Percentiles rank a stretch among this genome's conserved stretches.
phyloP scores from a whole-genome alignment of 768 basidiomycete species.

The Holtermannia corniformis region DNA sequence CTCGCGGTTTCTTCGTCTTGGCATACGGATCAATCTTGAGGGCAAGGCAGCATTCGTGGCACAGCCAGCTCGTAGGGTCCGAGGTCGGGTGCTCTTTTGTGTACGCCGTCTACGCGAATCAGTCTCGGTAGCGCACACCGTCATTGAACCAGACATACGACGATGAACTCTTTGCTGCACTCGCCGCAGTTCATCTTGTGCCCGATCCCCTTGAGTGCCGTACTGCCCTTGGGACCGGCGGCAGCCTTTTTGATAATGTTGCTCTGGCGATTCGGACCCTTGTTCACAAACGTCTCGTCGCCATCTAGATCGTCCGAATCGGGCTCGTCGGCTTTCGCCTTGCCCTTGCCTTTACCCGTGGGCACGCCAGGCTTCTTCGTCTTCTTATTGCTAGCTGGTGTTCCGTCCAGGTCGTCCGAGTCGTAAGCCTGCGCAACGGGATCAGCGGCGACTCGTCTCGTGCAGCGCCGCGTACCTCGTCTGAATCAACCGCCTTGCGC shows the following conservation, averaged over 20 bases:
- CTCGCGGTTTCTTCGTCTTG: conserved; percentile 55
- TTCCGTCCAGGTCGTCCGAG: conserved; percentile 3
- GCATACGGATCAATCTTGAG: conserved; percentile 68
- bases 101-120: conserved; percentile 60
- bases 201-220: conserved; percentile 59
- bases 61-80: conserved; percentile 66
- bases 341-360: background rate
- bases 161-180: conserved; percentile 76
- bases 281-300: conserved; percentile 14
- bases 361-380: too few species aligned
- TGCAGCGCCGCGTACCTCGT: background rate
- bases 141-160: conserved; percentile 50
- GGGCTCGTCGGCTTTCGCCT: conserved; percentile 9
- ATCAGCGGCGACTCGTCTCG: background rate
- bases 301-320: conserved; percentile 70
- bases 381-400: conserved; percentile 9
- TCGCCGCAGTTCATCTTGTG: conserved; percentile 69
- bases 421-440: background rate
- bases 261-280: conserved; percentile 37
- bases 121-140: background rate
- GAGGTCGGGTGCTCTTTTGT: conserved; percentile 58
- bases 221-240: conserved; percentile 40
- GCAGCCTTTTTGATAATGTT: conserved; percentile 26
- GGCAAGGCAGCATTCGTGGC: conserved; percentile 70
- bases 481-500: background rate